These are phyloP conservation scores for Fusarium cicatricum DNA, from an alignment of 2,329 filamentous ascomycete genomes.

Conservation along the genomic window DNA sequence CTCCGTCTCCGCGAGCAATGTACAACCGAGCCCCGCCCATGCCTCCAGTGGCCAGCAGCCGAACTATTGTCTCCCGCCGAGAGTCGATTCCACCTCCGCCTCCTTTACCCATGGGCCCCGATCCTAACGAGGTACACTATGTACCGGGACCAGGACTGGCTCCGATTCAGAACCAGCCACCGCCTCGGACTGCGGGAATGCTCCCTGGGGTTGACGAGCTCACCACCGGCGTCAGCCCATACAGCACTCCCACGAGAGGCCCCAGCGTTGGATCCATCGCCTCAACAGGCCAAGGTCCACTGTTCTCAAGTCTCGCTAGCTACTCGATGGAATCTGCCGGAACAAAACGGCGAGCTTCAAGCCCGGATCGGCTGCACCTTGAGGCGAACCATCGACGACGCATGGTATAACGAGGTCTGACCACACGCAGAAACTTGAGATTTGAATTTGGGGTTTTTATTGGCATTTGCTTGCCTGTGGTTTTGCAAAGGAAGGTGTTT, in stretches of 20 bases:
- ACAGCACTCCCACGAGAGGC: constrained; percentile 58
- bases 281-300: constrained; percentile 49
- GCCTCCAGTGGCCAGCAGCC: constrained; percentile 45
- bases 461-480: constrained; percentile 10
- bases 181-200: constrained; percentile 52
- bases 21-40: constrained; percentile 52
- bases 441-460: constrained; percentile 22
- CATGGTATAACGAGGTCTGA: constrained; percentile 36
- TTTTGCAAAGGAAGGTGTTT: constrained; percentile 18
- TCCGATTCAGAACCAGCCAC: constrained; percentile 59
- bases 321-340: constrained; percentile 52
- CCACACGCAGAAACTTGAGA: constrained; percentile 21
- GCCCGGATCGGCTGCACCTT: constrained; percentile 54
- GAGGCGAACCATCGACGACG: constrained; percentile 57
- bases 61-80: constrained; percentile 52
- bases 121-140: constrained; percentile 45
- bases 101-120: constrained; percentile 42
- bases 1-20: constrained; percentile 50
- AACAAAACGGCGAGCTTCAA: constrained; percentile 60
- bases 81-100: constrained; percentile 50
- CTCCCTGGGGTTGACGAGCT: constrained; percentile 70
- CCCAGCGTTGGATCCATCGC: constrained; percentile 42
- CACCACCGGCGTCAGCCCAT: constrained; percentile 69
- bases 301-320: constrained; percentile 46
- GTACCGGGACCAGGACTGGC: constrained; percentile 55